Conservation (phyloP, 441 rosid species). For the Arabidopsis hybrid region DNA sequence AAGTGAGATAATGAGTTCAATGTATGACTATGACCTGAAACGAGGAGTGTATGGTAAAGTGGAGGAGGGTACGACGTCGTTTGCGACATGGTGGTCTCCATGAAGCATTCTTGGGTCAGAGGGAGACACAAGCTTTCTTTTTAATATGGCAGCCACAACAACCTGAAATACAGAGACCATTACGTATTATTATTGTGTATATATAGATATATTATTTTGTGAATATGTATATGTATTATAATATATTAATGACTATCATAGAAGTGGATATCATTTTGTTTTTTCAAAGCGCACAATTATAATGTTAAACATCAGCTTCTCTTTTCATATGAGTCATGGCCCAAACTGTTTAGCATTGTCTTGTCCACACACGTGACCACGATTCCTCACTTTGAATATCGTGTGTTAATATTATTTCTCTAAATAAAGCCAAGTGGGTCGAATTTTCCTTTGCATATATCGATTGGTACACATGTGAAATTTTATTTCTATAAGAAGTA, state of each 20-base stretch:
- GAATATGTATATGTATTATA: background rate
- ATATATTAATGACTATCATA: constrained; percentile 5
- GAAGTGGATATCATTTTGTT: background rate
- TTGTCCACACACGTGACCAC: constrained; percentile 45
- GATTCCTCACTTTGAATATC: constrained; percentile 14
- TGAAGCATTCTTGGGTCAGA: constrained; percentile 64
- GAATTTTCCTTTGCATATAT: constrained; percentile 1
- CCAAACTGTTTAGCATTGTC: constrained; percentile 44
- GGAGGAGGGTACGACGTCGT: constrained; percentile 46
- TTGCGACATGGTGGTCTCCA: constrained; percentile 51
- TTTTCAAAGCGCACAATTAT: constrained; percentile 31
- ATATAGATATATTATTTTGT: background rate
- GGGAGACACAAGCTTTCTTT: constrained; percentile 73
- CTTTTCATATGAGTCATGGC: constrained; percentile 40
- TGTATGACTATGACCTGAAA: constrained; percentile 71
- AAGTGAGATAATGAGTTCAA: constrained; percentile 21
- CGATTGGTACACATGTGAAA: constrained; percentile 6
- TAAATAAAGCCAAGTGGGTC: constrained; percentile 26
- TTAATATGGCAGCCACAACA: constrained; percentile 73
- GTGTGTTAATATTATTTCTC: background rate
- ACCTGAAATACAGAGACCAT: constrained; percentile 56
- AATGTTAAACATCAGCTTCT: constrained; percentile 32
- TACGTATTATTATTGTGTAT: background rate
- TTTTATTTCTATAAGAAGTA: constrained; percentile 7
- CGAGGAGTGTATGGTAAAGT: constrained; percentile 60